phyloP scores from a whole-genome alignment of 2,329 filamentous ascomycete genomes.

The Didymella glomerata region DNA sequence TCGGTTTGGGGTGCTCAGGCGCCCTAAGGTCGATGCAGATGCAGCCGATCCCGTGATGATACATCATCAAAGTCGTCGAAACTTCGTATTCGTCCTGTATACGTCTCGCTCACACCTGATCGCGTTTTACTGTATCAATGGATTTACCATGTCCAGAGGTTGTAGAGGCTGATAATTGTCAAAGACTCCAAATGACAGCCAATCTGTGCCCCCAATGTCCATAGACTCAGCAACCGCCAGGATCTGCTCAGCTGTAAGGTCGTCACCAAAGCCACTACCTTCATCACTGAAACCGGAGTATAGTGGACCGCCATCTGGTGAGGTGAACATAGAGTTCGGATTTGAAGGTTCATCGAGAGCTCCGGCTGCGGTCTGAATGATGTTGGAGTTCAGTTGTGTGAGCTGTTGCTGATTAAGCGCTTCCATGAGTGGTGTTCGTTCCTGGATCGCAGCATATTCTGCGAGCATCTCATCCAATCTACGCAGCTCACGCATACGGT shows the following conservation, averaged over 20 bases:
- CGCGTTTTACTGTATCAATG: constrained; percentile 13
- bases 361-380: constrained; percentile 1
- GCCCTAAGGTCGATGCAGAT: background rate
- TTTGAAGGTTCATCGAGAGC: constrained; percentile 21
- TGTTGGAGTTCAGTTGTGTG: constrained; percentile 12
- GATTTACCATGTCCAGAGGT: constrained; percentile 25
- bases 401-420: constrained; percentile 11
- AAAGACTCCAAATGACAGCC: constrained; percentile 58
- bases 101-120: background rate
- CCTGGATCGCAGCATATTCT: constrained; percentile 33
- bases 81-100: background rate
- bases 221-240: constrained; percentile 61
- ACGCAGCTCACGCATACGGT: constrained; percentile 57
- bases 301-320: constrained; percentile 20
- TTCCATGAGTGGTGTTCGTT: constrained; percentile 17
- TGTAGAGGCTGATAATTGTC: constrained; percentile 48
- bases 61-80: background rate
- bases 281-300: constrained; percentile 34
- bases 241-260: constrained; percentile 58
- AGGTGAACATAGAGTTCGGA: constrained; percentile 19
- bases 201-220: constrained; percentile 55
- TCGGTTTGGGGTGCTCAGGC: too few species aligned
- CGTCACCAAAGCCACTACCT: constrained; percentile 45
- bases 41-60: background rate
- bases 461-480: constrained; percentile 55